Conservation (phyloP, 371 early-diverging fungal species). For the Mucor sp. region DNA sequence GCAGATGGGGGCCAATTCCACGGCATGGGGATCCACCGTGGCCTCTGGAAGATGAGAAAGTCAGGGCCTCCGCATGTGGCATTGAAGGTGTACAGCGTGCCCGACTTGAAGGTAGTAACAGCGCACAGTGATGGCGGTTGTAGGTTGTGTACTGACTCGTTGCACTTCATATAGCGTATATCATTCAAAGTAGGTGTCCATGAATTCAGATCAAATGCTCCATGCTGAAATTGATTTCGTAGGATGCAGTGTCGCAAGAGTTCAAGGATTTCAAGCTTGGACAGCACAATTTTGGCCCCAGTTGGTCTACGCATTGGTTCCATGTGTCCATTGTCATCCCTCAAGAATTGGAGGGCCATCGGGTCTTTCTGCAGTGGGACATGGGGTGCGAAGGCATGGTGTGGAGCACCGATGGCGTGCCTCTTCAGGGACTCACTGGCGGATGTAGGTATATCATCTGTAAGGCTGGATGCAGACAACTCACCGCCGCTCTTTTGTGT, state of each 20-base stretch:
- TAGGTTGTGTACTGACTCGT: too few species aligned
- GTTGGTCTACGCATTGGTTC: constrained; percentile 93
- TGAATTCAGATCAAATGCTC: not conserved
- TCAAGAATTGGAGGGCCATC: constrained; percentile 58
- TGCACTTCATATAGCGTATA: constrained; percentile 44
- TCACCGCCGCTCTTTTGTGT: not conserved
- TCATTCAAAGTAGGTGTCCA: constrained; percentile 34
- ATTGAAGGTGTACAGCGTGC: constrained; percentile 73
- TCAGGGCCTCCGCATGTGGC: constrained; percentile 37
- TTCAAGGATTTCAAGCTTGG: constrained; percentile 33
- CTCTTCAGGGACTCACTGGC: constrained; percentile 91
- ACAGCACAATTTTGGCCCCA: constrained; percentile 44
- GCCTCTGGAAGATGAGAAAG: constrained; percentile 35
- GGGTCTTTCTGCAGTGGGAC: constrained; percentile 82
- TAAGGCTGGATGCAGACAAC: not conserved
- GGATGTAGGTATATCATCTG: constrained; percentile 52
- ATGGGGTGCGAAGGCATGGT: constrained; percentile 87
- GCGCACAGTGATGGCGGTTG: not conserved
- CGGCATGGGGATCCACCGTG: constrained; percentile 48
- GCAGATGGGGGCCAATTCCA: constrained; percentile 43
- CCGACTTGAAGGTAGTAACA: constrained; percentile 59
- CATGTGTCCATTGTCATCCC: constrained; percentile 70
- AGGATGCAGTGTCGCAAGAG: constrained; percentile 46
- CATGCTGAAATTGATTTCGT: not conserved
- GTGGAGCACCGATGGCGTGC: constrained; percentile 81